phyloP scores from a whole-genome alignment of 768 basidiomycete genomes.

The Auriscalpium vulgare region DNA sequence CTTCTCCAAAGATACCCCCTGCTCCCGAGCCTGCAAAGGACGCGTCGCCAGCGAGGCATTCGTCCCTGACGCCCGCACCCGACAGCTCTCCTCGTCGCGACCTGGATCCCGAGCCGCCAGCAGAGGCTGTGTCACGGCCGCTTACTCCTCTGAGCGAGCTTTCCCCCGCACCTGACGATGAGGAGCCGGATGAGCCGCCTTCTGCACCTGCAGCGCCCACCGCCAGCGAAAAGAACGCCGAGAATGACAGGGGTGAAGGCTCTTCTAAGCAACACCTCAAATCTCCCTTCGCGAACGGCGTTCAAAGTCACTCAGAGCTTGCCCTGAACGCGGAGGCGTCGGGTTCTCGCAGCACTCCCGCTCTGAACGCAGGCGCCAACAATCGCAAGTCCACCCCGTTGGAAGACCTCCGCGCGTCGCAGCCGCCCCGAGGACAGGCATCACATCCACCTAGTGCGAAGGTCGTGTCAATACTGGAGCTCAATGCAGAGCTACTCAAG shows the following conservation, averaged over 20 bases:
- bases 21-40: slow-evolving; percentile 12
- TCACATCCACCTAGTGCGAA: slow-evolving; percentile 31
- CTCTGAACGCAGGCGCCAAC: slow-evolving; percentile 11
- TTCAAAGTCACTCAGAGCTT: slow-evolving; percentile 3
- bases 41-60: slow-evolving; percentile 17
- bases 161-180: slow-evolving; percentile 56
- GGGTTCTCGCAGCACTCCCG: slow-evolving; percentile 6
- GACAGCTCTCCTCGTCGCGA: slow-evolving; percentile 11
- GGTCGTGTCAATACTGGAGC: slow-evolving; percentile 52
- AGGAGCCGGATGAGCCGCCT: slow-evolving; percentile 38
- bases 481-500: slow-evolving; percentile 67
- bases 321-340: slow-evolving; percentile 3
- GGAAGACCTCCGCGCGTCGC: not conserved
- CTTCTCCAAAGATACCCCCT: slow-evolving; percentile 1
- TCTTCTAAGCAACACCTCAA: not conserved
- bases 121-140: slow-evolving; percentile 34
- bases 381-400: slow-evolving; percentile 19
- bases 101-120: not conserved
- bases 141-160: slow-evolving; percentile 75
- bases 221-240: slow-evolving; percentile 4
- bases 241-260: slow-evolving; percentile 15
- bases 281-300: not conserved
- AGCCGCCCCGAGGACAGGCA: not conserved
- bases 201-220: slow-evolving; percentile 27
- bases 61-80: slow-evolving; percentile 23